Evolutionary conservation across 2,329 filamentous ascomycete species (phyloP).

Genomic region (Bipolaris zeicola): DNA sequence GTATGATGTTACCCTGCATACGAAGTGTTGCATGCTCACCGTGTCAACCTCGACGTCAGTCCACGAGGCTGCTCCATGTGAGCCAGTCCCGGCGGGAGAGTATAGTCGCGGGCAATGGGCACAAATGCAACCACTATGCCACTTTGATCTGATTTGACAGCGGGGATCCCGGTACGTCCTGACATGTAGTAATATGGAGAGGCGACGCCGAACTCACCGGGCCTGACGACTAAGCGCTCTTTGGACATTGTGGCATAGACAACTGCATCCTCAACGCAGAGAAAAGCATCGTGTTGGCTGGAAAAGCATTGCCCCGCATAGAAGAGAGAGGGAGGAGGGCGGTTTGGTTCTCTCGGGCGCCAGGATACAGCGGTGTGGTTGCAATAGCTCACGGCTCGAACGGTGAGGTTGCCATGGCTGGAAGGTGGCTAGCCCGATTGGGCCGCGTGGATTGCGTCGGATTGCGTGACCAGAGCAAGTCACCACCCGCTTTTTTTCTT

Average conservation of each 20-base stretch:
- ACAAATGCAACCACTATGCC: background rate
- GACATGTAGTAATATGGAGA: background rate
- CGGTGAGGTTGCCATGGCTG: conserved; percentile 6
- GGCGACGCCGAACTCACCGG: background rate
- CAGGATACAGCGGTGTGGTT: conserved; percentile 6
- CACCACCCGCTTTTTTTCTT: conserved; percentile 14
- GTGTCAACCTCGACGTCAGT: conserved; percentile 19
- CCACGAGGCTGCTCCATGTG: conserved; percentile 1
- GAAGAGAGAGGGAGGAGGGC: background rate
- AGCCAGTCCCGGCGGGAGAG: conserved; percentile 13
- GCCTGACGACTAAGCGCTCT: background rate
- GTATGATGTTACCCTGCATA: conserved; percentile 22
- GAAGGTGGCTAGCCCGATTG: conserved; percentile 11
- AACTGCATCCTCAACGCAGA: background rate
- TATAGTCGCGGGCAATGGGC: conserved; percentile 6
- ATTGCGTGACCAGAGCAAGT: conserved; percentile 18
- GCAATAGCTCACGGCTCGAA: background rate
- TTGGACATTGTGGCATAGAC: background rate
- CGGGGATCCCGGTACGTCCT: background rate
- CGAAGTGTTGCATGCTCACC: conserved; percentile 1
- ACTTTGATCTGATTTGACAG: background rate
- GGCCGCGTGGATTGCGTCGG: conserved; percentile 14
- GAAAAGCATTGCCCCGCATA: background rate
- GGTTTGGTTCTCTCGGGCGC: conserved; percentile 7
- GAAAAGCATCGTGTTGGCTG: background rate